Base-by-base conservation (phyloP, 1,284 basidiomycete genomes). In the Stereum hirsutum region DNA sequence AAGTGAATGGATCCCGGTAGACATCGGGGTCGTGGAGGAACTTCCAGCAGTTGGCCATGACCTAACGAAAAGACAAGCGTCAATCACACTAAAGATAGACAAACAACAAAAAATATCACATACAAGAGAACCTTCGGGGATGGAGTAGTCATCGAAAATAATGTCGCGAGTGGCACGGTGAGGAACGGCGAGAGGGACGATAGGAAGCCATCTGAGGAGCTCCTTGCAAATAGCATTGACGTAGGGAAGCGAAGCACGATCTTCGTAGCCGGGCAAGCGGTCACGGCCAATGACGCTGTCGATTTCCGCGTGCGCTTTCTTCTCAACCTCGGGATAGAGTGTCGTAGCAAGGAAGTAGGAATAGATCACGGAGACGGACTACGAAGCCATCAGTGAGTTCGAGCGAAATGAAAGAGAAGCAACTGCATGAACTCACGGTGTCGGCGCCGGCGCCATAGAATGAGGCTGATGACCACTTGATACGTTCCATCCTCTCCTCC, bases 331-430 rank as follows among this genome's bases (percentile, higher is more conserved):
- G 3, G 61, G 61, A 43, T 52, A 50, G 10, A 52, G 48, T 21
- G 52, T 45, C 59, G 62, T 62, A 14, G 54, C 52, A 12, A 55
- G 53, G 43, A 58, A 54, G 50, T 61, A 59, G 7, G 49, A 49
- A 30, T 39, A 46, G 31, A 57, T 51, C n/a, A 52, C 46, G 7
- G 57, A 55, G 33, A 54, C 53, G 5, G 56, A 57, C 58, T 59
- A 14, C 15, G 24, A 33, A 12, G 14, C 11, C 15, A 4, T 14
- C 11, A 6, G 24, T 6, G 3, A 5, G n/a, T 23, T 23, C 20
- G 21, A 14, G 6, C 17, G 24, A 25, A 25, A 25, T 3, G 37
- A 25, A 3, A 10, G 4, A 32, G 31, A 14, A 17, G 14, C 20
- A 8, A 15, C 15, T 20, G 4, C 3, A 25, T 17, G 24, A 20